Percentiles rank a stretch among this genome's conserved stretches.
Evolutionary conservation across 768 basidiomycete species (phyloP).

Genomic region (Lentinula boryana): DNA sequence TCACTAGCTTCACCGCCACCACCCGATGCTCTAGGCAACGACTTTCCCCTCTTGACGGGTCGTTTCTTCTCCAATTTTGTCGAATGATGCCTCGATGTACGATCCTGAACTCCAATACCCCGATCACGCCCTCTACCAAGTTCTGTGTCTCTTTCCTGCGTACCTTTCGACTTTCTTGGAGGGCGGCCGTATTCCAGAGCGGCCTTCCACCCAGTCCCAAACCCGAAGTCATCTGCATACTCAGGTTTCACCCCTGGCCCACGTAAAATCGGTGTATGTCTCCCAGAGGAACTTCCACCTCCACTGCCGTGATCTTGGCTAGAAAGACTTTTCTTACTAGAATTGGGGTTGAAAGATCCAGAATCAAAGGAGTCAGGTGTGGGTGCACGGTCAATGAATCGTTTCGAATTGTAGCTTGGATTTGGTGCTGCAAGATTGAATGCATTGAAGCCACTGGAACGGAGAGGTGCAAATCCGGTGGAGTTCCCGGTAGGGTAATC

Average conservation of each 20-base stretch:
- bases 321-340: conserved; percentile 1
- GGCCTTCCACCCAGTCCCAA: background rate
- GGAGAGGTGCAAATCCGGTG: conserved; percentile 2
- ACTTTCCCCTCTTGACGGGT: background rate
- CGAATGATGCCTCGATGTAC: background rate
- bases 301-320: background rate
- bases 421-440: conserved; percentile 1
- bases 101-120: background rate
- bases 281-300: background rate
- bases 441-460: conserved; percentile 1
- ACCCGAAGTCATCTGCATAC: background rate
- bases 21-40: background rate
- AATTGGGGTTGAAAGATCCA: background rate
- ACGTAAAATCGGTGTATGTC: background rate
- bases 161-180: background rate
- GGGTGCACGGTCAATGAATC: background rate
- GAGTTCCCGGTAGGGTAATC: background rate
- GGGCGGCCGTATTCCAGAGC: background rate
- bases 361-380: conserved; percentile 1
- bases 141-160: background rate
- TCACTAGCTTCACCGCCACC: background rate
- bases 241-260: background rate
- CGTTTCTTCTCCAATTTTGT: background rate
- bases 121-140: background rate
- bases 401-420: background rate